phyloP scores from a whole-genome alignment of 2,329 filamentous ascomycete genomes.

The Epichloe gansuensis region DNA sequence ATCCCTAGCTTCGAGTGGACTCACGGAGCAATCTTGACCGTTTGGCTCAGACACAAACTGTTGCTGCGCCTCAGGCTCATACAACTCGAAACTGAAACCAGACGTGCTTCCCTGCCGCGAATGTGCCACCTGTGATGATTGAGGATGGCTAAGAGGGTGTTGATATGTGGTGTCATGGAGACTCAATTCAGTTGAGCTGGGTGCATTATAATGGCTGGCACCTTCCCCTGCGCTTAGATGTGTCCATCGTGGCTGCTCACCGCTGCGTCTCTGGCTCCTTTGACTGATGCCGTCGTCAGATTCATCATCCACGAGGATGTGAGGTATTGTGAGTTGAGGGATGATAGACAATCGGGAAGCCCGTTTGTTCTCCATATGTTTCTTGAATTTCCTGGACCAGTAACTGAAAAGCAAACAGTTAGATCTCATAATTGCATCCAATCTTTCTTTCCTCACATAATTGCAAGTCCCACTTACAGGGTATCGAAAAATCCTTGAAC shows the following conservation, averaged over 20 bases:
- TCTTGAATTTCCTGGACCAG: slow-evolving; percentile 74
- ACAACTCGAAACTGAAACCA: slow-evolving; percentile 47
- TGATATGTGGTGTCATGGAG: slow-evolving; percentile 19
- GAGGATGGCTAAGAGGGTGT: slow-evolving; percentile 44
- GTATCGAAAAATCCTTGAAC: slow-evolving; percentile 96
- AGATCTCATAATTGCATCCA: background rate
- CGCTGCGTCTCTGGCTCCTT: background rate
- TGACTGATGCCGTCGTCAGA: slow-evolving; percentile 29
- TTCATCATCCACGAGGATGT: slow-evolving; percentile 81
- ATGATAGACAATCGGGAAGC: slow-evolving; percentile 65
- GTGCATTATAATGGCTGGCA: background rate
- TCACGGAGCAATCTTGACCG: slow-evolving; percentile 56
- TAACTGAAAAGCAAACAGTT: slow-evolving; percentile 35
- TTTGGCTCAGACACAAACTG: slow-evolving; percentile 30
- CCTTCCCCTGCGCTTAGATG: slow-evolving; percentile 8
- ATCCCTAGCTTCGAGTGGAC: slow-evolving; percentile 65
- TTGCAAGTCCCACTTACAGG: slow-evolving; percentile 36
- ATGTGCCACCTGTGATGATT: slow-evolving; percentile 29
- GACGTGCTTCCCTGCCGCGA: slow-evolving; percentile 34
- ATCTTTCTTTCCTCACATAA: background rate
- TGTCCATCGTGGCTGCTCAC: slow-evolving; percentile 7
- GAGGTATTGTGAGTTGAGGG: slow-evolving; percentile 72
- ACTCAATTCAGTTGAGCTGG: slow-evolving; percentile 30
- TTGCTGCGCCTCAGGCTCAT: slow-evolving; percentile 27
- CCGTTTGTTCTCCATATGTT: slow-evolving; percentile 58